Percentiles rank a stretch among this genome's conserved stretches.
Conservation (phyloP, 805 yeast species). For the Komagataella pseudopastoris region DNA sequence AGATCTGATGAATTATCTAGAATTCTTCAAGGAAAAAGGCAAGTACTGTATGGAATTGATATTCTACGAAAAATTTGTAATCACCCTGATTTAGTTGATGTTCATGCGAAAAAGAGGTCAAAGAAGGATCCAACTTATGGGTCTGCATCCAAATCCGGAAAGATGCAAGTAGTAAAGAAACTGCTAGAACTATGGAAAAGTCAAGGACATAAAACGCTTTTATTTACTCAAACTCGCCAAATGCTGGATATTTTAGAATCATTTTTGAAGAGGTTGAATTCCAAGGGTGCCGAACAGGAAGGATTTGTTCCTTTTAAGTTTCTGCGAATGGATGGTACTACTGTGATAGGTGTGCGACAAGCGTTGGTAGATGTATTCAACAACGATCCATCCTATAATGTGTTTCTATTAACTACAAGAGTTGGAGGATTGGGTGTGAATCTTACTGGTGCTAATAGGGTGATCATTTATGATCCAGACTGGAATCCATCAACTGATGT, state of each 20-base stretch:
- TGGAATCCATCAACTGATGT: constrained; percentile 98
- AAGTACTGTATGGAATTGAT: constrained; percentile 83
- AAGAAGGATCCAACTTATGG: constrained; percentile 12
- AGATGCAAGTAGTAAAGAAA: constrained; percentile 77
- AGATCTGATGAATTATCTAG: constrained; percentile 63
- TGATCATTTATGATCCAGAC: constrained; percentile 91
- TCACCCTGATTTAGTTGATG: constrained; percentile 75
- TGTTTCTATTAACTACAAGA: constrained; percentile 80
- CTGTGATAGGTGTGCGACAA: constrained; percentile 70
- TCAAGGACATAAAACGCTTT: constrained; percentile 64
- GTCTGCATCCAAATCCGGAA: constrained; percentile 68
- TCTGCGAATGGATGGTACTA: constrained; percentile 90
- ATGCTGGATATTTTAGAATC: constrained; percentile 81
- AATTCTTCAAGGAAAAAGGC: constrained; percentile 62
- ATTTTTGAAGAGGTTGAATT: constrained; percentile 33
- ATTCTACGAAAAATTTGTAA: constrained; percentile 85
- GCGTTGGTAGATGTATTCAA: constrained; percentile 72
- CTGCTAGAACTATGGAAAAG: constrained; percentile 62
- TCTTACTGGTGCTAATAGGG: constrained; percentile 89
- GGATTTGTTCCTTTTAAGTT: constrained; percentile 24
- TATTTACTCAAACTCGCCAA: constrained; percentile 90
- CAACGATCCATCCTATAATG: constrained; percentile 34
- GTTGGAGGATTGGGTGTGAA: constrained; percentile 96
- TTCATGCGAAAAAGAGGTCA: constrained; percentile 21
- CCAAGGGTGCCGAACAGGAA: constrained; percentile 9